Conservation (phyloP, 768 basidiomycete genomes). For the Lactifluus hygrophoroides region DNA sequence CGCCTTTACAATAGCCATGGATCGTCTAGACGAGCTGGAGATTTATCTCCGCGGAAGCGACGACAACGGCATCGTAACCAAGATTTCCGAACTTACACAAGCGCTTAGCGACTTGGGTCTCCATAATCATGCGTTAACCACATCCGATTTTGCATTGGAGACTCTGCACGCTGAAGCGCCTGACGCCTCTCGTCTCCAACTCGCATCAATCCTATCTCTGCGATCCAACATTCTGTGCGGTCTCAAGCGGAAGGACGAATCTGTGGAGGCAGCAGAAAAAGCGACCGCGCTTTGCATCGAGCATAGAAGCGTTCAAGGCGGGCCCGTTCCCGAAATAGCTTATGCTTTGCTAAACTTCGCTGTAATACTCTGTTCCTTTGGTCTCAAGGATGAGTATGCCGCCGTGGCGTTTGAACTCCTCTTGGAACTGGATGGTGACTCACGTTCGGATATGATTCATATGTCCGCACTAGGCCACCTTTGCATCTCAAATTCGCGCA, state of each 20-base stretch:
- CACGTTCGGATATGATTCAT: neutral
- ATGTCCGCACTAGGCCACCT: conserved; percentile 1
- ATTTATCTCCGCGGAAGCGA: neutral
- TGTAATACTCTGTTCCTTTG: neutral
- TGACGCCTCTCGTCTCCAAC: neutral
- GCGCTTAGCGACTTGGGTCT: conserved; percentile 12
- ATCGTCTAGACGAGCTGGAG: neutral
- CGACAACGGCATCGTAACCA: neutral
- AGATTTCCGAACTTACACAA: conserved; percentile 1
- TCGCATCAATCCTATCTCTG: neutral
- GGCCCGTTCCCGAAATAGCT: neutral
- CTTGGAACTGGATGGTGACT: neutral
- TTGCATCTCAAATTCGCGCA: neutral
- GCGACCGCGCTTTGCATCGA: neutral
- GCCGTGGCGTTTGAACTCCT: conserved; percentile 3
- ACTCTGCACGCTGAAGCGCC: neutral
- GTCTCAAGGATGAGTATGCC: neutral
- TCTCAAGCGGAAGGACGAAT: neutral
- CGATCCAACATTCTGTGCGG: neutral
- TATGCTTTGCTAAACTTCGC: conserved; percentile 1
- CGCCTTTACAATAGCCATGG: neutral
- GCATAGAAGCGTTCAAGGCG: neutral
- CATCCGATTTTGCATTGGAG: neutral
- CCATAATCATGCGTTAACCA: neutral
- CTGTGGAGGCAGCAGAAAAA: neutral